Base-by-base conservation (phyloP, 768 basidiomycete species). In the Calocera cornea region DNA sequence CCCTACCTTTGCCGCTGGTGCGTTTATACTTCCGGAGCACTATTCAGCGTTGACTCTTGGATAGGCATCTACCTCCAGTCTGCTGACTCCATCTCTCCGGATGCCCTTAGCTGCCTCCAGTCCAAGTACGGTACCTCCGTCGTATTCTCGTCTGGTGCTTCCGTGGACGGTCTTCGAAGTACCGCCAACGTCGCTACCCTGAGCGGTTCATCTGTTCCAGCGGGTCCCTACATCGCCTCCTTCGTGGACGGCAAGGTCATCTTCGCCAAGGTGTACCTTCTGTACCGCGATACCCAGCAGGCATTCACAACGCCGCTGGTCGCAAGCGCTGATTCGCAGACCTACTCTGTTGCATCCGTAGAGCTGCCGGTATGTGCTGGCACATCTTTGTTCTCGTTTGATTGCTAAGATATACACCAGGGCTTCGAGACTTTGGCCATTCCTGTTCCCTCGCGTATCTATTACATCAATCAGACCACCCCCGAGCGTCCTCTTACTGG, bases 401-500 rank as follows among this genome's bases (percentile, higher is more conserved):
- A n/a, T 73, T 72, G 68, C 70, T 19, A 38, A 69, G 16, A 68
- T 68, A 17, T 66, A 14, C 44, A 68, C 0, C 34, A 64, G 1
- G 73, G 73, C 1, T 64, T 73, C 54, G 72, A 71, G 70, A 72
- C 71, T 0, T 49, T 73, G 16, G 70, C 72, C 68, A 80, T 85
- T 40, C 81, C 81, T 17, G 79, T 84, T 1, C 83, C 83, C 0
- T 83, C 83, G 0, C 79, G 82, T 1, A 70, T 83, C 1, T 78
- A 79, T 66, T 76, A 76, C 67, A 47, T 47, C 44, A 47, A 47
- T 19, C 16, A 47, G 44, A 54, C 50, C 1, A 5, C 72, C 24
- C 64, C 54, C 22, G 70, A 74, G n/a, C 72, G 76, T 50, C 78
- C 72, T 3, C 77, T 84, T 65, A 75, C 79, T 1, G 83, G 83